Base-by-base conservation (phyloP, 2,329 filamentous ascomycete genomes). In the Cordyceps militaris region DNA sequence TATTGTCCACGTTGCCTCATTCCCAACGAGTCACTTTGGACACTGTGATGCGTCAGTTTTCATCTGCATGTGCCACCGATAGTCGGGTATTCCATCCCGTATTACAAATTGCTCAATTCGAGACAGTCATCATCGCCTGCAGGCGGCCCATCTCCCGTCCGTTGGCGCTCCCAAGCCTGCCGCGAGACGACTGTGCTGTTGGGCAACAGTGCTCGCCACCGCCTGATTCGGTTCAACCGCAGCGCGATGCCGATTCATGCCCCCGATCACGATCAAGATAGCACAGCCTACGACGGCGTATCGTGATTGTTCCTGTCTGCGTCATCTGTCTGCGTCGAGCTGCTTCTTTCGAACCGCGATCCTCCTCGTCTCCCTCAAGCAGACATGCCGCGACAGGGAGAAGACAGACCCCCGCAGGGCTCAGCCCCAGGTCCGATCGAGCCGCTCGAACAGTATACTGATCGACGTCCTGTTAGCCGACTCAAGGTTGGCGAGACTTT, bases 401-500 rank as follows among this genome's bases (percentile, higher is more conserved):
- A 44, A 26, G 46, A 46, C 4, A 9, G 14, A 21, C 13, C 11
- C 4, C 28, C 19, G 19, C n/a, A 23, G 19, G 44, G 46, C 46
- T 34, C 46, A 46, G 36, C n/a, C 24, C 24, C 16, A n/a, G 21
- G 13, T n/a, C n/a, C 34, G 14, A 16, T 16, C 11, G 14, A 38
- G 26, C 23, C 21, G 14, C 46, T 32, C 11, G 53, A 49, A 34
- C 44, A 30, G 10, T 36, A 24, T 32, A 56, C n/a, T n/a, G n/a
- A n/a, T 16, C 11, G n/a, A 21, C 26, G 30, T 26, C n/a, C 46
- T 10, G 46, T 50, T 21, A 44, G 55, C 47, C 49, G 56, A n/a
- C 56, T 58, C 23, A 49, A 34, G n/a, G 34, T 42, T n/a, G 56
- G 56, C 43, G 56, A 58, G 34, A 48, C 32, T 16, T 44, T 58